A percentile compares a stretch with the other conserved stretches of the same genome.
Evolutionary conservation across 768 basidiomycete genomes (phyloP).

Genomic region (Pleurotus djamor): DNA sequence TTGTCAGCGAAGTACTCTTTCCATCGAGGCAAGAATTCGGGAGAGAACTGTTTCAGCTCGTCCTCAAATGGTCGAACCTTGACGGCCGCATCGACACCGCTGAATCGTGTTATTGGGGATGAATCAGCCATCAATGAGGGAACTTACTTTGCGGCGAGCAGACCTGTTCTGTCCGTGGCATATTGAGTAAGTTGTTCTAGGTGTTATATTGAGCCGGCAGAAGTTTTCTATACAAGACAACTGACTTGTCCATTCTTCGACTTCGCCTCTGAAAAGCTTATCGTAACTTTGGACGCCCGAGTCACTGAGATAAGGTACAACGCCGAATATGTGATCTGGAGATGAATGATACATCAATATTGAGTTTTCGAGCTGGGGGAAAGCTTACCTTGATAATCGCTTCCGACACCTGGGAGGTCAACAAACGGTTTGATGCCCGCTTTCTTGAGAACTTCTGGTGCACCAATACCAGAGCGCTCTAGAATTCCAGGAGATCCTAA

Average conservation of each 20-base stretch:
- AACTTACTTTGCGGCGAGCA: constrained; percentile 32
- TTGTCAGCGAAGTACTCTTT: constrained; percentile 25
- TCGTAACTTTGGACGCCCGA: neutral
- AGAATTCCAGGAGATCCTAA: constrained; percentile 39
- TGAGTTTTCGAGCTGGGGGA: neutral
- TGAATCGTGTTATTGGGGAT: constrained; percentile 8
- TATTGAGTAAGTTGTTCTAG: constrained; percentile 19
- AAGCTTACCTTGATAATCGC: constrained; percentile 19
- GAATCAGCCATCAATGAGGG: neutral
- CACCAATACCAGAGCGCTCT: constrained; percentile 49
- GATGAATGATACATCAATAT: neutral
- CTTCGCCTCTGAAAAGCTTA: constrained; percentile 8
- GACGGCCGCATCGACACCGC: constrained; percentile 33
- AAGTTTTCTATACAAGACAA: neutral
- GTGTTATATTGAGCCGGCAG: neutral
- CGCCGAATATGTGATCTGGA: constrained; percentile 9
- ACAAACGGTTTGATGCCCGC: constrained; percentile 24
- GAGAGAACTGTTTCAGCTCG: constrained; percentile 33
- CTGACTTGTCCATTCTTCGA: constrained; percentile 8
- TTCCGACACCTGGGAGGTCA: constrained; percentile 40
- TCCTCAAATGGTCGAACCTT: constrained; percentile 35
- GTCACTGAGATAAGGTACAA: constrained; percentile 8
- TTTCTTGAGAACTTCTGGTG: constrained; percentile 20
- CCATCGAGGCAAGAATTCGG: constrained; percentile 32
- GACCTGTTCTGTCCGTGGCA: constrained; percentile 26